A percentile compares a stretch with the other conserved stretches of the same genome.
These are phyloP conservation scores for Primulina huaijiensis DNA, from an alignment of 257 asterid species.

Conservation along the genomic window DNA sequence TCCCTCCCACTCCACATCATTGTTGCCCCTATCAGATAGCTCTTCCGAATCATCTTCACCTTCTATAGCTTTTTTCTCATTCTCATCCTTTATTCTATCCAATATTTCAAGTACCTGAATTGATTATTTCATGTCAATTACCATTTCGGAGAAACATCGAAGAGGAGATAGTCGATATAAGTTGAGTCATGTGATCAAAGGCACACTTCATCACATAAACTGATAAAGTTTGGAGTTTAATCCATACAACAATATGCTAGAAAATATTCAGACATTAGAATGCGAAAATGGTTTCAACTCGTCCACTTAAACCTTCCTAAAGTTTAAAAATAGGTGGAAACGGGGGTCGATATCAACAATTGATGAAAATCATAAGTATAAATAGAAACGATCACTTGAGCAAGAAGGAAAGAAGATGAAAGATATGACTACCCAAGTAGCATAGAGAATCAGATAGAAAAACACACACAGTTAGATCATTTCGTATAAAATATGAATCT, in stretches of 20 bases:
- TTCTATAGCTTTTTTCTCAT: slow-evolving; percentile 30
- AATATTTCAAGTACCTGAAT: slow-evolving; percentile 89
- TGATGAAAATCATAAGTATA: background rate
- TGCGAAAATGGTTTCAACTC: too few species aligned
- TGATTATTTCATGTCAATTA: background rate
- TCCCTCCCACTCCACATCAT: slow-evolving; percentile 51
- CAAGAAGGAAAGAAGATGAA: background rate
- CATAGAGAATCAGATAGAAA: background rate
- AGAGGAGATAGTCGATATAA: background rate
- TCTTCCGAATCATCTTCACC: slow-evolving; percentile 30
- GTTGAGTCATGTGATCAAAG: background rate
- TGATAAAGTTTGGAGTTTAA: too few species aligned
- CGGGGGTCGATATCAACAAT: too few species aligned
- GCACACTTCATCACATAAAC: too few species aligned
- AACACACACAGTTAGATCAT: slow-evolving; percentile 1
- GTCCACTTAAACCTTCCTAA: too few species aligned
- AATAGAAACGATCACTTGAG: background rate
- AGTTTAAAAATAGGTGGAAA: too few species aligned
- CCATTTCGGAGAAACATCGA: background rate
- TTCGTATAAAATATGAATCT: slow-evolving; percentile 28
- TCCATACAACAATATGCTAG: too few species aligned
- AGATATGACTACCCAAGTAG: background rate
- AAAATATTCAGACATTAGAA: too few species aligned
- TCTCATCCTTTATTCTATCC: slow-evolving; percentile 86
- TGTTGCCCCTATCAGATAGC: slow-evolving; percentile 40